Evolutionary conservation across 768 basidiomycete genomes (phyloP).

Genomic region (Porpolomopsis calyptriformis): DNA sequence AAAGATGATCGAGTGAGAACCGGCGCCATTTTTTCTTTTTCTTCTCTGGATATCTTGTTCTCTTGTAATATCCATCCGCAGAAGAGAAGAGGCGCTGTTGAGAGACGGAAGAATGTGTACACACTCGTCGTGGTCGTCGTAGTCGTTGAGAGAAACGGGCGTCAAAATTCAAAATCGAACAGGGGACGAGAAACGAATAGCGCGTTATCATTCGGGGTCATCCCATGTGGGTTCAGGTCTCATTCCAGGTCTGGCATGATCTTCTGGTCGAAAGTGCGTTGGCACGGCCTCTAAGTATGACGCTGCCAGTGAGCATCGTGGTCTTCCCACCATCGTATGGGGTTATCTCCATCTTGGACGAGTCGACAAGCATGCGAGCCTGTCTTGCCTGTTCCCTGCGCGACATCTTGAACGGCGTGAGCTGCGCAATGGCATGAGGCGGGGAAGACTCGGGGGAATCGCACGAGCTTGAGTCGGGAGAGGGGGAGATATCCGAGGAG

Average conservation of each 20-base stretch:
- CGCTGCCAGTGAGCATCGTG: constrained; percentile 62
- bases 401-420: constrained; percentile 32
- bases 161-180: too few relatives aligned
- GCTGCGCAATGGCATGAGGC: background rate
- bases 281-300: constrained; percentile 2
- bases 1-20: too few relatives aligned
- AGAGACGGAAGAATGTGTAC: too few relatives aligned
- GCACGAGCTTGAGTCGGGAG: constrained; percentile 53
- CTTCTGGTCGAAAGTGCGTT: background rate
- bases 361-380: constrained; percentile 64
- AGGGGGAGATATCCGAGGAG: constrained; percentile 53
- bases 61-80: too few relatives aligned
- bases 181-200: background rate
- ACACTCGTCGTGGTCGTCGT: too few relatives aligned
- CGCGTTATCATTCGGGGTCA: background rate
- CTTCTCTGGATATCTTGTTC: too few relatives aligned
- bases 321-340: constrained; percentile 85
- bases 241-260: background rate
- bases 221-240: background rate
- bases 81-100: too few relatives aligned
- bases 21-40: too few relatives aligned
- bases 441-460: background rate
- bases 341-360: constrained; percentile 69
- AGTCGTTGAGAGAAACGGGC: too few relatives aligned
- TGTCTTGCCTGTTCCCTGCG: constrained; percentile 62